Percentiles rank a stretch among this genome's conserved stretches.
Conservation (phyloP, 768 basidiomycete genomes). For the Boletus reticuloceps region DNA sequence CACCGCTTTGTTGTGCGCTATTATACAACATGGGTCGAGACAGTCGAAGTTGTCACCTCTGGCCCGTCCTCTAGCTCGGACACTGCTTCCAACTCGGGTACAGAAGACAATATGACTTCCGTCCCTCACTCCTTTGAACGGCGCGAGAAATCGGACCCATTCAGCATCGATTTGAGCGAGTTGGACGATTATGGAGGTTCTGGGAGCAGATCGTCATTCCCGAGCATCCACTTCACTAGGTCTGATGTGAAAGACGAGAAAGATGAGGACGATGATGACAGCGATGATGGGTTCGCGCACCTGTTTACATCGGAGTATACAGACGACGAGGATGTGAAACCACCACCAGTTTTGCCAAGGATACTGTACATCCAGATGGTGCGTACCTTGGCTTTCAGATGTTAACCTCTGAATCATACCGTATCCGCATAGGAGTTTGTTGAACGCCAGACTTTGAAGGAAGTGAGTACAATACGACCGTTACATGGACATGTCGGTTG, state of each 20-base stretch:
- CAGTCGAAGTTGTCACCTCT: slow-evolving; percentile 50
- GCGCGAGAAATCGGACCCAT: slow-evolving; percentile 52
- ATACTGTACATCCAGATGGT: slow-evolving; percentile 97
- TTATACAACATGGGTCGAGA: slow-evolving; percentile 89
- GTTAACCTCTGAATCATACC: background rate
- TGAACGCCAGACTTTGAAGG: slow-evolving; percentile 85
- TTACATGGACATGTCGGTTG: background rate
- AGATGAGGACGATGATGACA: slow-evolving; percentile 44
- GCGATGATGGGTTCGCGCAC: slow-evolving; percentile 39
- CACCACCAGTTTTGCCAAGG: slow-evolving; percentile 35
- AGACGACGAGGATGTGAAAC: slow-evolving; percentile 33
- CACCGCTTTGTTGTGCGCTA: slow-evolving; percentile 93
- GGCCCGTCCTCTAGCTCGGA: slow-evolving; percentile 47
- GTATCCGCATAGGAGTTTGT: slow-evolving; percentile 67
- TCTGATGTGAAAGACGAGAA: slow-evolving; percentile 40
- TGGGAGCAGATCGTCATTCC: slow-evolving; percentile 62
- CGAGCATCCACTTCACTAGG: slow-evolving; percentile 78
- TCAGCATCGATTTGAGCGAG: slow-evolving; percentile 62
- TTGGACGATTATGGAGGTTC: slow-evolving; percentile 57
- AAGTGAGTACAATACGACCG: slow-evolving; percentile 41
- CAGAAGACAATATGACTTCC: slow-evolving; percentile 52
- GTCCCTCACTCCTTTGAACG: slow-evolving; percentile 45
- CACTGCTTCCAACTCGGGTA: slow-evolving; percentile 35
- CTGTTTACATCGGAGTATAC: slow-evolving; percentile 34
- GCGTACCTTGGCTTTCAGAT: slow-evolving; percentile 2